Percentiles rank a stretch among this genome's conserved stretches.
phyloP scores from a whole-genome alignment of 2,329 filamentous ascomycete species.

The Xylariaceae sp. region DNA sequence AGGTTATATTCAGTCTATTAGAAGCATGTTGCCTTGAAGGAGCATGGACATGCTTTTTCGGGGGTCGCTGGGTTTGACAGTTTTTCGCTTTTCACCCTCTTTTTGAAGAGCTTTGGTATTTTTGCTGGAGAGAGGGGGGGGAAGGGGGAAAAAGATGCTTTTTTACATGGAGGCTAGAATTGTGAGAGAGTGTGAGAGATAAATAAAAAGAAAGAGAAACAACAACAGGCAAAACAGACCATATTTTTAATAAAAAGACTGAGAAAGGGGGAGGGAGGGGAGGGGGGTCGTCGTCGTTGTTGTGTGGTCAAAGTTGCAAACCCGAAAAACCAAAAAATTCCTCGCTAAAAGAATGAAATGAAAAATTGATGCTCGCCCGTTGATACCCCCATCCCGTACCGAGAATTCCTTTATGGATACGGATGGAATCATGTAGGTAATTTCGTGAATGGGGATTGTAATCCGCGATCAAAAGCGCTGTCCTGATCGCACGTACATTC shows the following conservation, averaged over 20 bases:
- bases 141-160: neutral
- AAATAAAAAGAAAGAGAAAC: neutral
- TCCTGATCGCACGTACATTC: too few species aligned
- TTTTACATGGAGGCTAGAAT: neutral
- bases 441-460: too few species aligned
- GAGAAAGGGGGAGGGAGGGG: neutral
- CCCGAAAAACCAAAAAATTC: too few species aligned
- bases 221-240: neutral
- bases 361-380: too few species aligned
- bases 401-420: too few species aligned
- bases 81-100: neutral
- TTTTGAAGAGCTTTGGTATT: neutral
- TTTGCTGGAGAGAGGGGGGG: neutral
- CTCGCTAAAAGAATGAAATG: too few species aligned
- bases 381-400: too few species aligned
- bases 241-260: neutral
- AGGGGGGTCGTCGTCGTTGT: too few species aligned
- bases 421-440: too few species aligned
- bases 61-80: neutral
- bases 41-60: neutral
- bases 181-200: neutral
- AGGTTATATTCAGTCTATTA: slow-evolving; percentile 5
- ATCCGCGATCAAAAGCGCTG: too few species aligned
- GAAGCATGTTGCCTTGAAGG: neutral
- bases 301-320: too few species aligned